Evolutionary conservation across 768 basidiomycete genomes (phyloP).

Genomic region (Tubosaeta sp.): DNA sequence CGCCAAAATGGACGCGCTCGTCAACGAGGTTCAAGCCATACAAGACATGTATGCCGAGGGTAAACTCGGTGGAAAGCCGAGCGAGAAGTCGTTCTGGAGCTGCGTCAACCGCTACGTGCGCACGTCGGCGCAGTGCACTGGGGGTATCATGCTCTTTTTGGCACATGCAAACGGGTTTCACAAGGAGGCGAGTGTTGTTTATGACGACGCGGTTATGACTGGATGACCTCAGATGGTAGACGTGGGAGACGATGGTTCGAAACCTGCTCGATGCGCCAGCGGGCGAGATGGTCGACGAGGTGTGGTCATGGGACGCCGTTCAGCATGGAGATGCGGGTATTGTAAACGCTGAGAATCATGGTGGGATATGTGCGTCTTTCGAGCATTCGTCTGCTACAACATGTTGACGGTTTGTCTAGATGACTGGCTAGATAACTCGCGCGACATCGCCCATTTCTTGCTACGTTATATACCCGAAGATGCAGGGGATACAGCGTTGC

Average conservation of each 20-base stretch:
- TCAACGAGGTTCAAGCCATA: conserved; percentile 17
- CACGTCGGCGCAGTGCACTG: conserved; percentile 12
- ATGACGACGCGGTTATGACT: neutral
- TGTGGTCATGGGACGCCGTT: conserved; percentile 81
- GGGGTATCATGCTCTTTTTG: conserved; percentile 62
- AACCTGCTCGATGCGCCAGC: conserved; percentile 45
- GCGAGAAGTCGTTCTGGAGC: conserved; percentile 53
- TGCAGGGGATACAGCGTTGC: conserved; percentile 34
- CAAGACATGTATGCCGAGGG: conserved; percentile 10
- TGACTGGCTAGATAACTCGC: conserved; percentile 73
- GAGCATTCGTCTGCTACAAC: neutral
- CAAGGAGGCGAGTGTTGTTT: conserved; percentile 59
- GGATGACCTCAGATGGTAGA: conserved; percentile 38
- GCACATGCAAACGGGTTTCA: conserved; percentile 84
- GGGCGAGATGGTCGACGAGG: conserved; percentile 51
- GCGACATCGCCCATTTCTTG: conserved; percentile 78
- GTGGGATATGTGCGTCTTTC: conserved; percentile 51
- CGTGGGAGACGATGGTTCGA: conserved; percentile 69
- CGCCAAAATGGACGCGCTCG: conserved; percentile 6
- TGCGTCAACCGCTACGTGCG: conserved; percentile 65
- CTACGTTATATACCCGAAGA: conserved; percentile 57
- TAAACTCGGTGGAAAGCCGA: conserved; percentile 12
- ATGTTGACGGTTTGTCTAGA: conserved; percentile 35
- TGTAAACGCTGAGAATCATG: conserved; percentile 55
- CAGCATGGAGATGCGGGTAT: conserved; percentile 82